Percentiles rank a stretch among this genome's conserved stretches.
Conservation (phyloP, 805 yeast genomes). For the Henningerozyma blattae region DNA sequence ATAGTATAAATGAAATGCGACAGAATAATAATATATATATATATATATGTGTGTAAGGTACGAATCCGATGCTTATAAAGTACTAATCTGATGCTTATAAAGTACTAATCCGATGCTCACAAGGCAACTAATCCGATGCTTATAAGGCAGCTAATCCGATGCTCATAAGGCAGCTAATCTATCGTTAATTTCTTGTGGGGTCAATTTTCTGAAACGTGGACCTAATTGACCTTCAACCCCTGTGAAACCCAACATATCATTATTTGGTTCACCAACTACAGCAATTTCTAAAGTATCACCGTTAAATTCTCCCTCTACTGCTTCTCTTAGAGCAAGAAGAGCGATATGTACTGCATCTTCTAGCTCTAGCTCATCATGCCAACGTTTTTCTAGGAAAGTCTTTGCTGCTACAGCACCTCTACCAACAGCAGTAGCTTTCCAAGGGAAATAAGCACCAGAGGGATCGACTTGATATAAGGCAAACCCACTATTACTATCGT, state of each 20-base stretch:
- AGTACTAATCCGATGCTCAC: too few species aligned
- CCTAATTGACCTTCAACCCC: slow-evolving; percentile 74
- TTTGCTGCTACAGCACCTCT: slow-evolving; percentile 94
- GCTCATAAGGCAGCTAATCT: slow-evolving; percentile 83
- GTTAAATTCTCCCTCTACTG: slow-evolving; percentile 95
- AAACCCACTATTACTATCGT: slow-evolving; percentile 50
- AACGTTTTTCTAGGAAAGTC: slow-evolving; percentile 92
- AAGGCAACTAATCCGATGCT: too few species aligned
- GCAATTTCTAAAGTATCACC: slow-evolving; percentile 94
- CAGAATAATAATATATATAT: background rate
- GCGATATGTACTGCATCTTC: slow-evolving; percentile 99
- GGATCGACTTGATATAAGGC: slow-evolving; percentile 96
- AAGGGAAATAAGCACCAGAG: slow-evolving; percentile 93
- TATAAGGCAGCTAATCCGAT: too few species aligned
- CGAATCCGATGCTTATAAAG: too few species aligned
- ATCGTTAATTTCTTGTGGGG: slow-evolving; percentile 90
- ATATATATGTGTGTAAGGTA: background rate
- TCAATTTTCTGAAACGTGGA: slow-evolving; percentile 76
- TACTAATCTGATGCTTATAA: too few species aligned
- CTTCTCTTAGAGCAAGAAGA: slow-evolving; percentile 82
- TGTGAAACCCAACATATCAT: slow-evolving; percentile 67
- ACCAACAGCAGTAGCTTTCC: slow-evolving; percentile 99
- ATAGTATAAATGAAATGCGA: slow-evolving; percentile 14
- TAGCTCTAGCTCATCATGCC: slow-evolving; percentile 93
- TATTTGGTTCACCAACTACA: slow-evolving; percentile 73